Evolutionary conservation across 768 basidiomycete genomes (phyloP), one percentile per base, ranked within the genome.

Genomic region (Leucosporidium yakuticum): DNA sequence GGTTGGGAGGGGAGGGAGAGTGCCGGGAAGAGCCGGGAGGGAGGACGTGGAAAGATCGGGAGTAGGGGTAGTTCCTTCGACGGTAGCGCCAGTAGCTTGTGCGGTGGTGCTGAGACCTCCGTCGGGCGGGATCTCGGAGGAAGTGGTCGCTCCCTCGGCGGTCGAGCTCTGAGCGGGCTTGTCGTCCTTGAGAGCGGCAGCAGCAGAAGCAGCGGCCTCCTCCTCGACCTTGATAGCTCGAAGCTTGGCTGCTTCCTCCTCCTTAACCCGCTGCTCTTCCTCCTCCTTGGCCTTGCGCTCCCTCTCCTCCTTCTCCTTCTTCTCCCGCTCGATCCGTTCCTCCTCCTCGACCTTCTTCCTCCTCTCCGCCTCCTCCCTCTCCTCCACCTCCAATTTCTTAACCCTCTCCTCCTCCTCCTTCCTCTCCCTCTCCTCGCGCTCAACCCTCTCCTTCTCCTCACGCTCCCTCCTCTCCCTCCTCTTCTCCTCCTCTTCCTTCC

Each of bases 291-390:
- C 36, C n/a, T 27, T 21, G 17, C n/a, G 4, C 14, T 49, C 6
- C n/a, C 64, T 63, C 23, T 49, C 56, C 47, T 68, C 67, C 15
- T 36, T 54, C 56, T 31, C 27, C 39, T 53, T 29, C 47, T 31
- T 44, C 49, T 47, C 36, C 36, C 49, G 49, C 27, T 61, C 29
- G 12, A 48, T 15, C 5, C 39, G 58, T 9, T 44, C 55, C 34
- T 59, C 51, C 20, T 57, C 51, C 7, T 47, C 54, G 3, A 32
- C 44, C 20, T 56, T 48, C 39, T 44, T 44, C 39, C 17, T 44
- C 39, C 39, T 44, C 39, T 44, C 39, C 39, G 14, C 6, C 17
- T 44, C 39, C 39, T 44, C 39, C 39, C 39, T 44, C 39, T 44
- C 39, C 39, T 44, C 39, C 8, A 50, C 29, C 23, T 55, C 64